These are phyloP conservation scores for Isochrysis galbana DNA, from an alignment of 78 protist genomes.

Conservation along the genomic window DNA sequence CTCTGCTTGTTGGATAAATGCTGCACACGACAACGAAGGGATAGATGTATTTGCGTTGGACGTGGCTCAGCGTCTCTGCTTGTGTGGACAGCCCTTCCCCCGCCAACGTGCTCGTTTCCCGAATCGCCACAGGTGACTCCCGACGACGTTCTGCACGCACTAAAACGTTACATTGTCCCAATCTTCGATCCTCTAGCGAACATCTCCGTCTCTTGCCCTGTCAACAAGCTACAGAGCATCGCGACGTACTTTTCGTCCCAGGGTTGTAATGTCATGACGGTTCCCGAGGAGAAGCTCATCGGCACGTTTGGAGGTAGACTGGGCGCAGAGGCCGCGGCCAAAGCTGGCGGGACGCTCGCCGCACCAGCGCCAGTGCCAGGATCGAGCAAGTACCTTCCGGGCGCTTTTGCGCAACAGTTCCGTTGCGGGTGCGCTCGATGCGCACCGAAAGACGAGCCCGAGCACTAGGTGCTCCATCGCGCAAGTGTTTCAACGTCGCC, in stretches of 20 bases:
- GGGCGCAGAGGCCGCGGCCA: not conserved
- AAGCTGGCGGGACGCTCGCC: not conserved
- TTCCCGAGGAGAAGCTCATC: not conserved
- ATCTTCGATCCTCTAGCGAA: not conserved
- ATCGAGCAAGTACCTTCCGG: not conserved
- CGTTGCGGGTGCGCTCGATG: not conserved
- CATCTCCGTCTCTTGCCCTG: not conserved
- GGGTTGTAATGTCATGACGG: not conserved
- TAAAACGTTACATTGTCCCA: not conserved
- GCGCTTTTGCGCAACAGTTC: not conserved
- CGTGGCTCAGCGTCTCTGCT: not conserved
- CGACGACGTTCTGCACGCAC: not conserved
- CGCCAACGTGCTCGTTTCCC: not conserved
- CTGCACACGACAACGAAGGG: not conserved
- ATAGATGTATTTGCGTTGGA: not conserved
- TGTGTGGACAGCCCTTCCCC: not conserved
- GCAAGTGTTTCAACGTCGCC: too few relatives aligned
- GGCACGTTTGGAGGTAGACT: not conserved
- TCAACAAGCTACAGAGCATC: not conserved
- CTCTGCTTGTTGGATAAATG: too few relatives aligned
- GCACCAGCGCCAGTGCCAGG: too few relatives aligned
- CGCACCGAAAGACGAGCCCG: too few relatives aligned
- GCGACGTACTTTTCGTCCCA: not conserved
- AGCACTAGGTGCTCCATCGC: too few relatives aligned
- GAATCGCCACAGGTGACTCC: not conserved